phyloP scores from a whole-genome alignment of 768 basidiomycete genomes.

The Boletus fagicola region DNA sequence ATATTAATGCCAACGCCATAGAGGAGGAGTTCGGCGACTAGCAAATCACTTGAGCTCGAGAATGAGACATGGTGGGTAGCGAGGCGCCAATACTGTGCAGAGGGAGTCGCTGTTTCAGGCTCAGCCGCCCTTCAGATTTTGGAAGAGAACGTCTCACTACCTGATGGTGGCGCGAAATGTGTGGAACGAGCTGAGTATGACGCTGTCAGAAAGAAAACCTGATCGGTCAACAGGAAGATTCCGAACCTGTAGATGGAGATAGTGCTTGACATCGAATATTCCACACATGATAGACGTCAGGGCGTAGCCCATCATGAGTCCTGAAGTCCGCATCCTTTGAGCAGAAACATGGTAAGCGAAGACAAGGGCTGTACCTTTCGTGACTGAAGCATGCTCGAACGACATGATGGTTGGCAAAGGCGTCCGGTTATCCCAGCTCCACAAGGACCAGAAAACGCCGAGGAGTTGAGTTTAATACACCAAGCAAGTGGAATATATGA shows the following conservation, averaged over 20 bases:
- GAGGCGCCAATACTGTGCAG: conserved; percentile 80
- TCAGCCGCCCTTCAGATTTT: conserved; percentile 21
- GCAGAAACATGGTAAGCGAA: conserved; percentile 1
- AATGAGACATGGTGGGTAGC: conserved; percentile 71
- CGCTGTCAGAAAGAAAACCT: conserved; percentile 3
- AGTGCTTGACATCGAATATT: conserved; percentile 84
- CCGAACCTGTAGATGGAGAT: conserved; percentile 77
- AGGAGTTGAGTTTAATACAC: not conserved
- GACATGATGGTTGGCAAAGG: conserved; percentile 49
- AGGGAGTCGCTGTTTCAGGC: conserved; percentile 32
- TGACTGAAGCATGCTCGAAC: conserved; percentile 80
- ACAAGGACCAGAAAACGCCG: not conserved
- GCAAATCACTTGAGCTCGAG: conserved; percentile 81
- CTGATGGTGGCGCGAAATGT: conserved; percentile 88
- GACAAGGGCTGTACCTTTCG: conserved; percentile 59
- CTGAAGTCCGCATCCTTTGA: conserved; percentile 37
- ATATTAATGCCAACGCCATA: conserved; percentile 69
- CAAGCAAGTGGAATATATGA: not conserved
- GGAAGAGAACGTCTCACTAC: conserved; percentile 38
- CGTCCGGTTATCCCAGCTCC: not conserved
- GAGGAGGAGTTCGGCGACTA: conserved; percentile 70
- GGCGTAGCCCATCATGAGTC: conserved; percentile 72
- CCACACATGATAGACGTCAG: conserved; percentile 71
- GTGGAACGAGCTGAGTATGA: conserved; percentile 67
- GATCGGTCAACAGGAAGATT: not conserved